Base-by-base conservation (phyloP, 2,329 filamentous ascomycete genomes). In the Orbilia javanica region DNA sequence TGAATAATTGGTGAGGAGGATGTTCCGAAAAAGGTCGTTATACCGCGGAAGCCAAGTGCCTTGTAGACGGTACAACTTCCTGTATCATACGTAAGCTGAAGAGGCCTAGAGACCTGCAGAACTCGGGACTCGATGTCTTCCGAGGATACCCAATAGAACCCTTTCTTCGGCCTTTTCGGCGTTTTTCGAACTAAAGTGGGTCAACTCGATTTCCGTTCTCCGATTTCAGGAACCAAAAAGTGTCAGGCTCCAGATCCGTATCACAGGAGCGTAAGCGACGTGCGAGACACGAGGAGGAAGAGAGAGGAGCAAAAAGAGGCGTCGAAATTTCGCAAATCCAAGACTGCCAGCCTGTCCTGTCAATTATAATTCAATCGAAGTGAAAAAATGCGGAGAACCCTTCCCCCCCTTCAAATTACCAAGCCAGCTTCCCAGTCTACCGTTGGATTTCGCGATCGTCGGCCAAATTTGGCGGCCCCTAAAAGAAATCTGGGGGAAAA, bases 221-320 rank as follows among this genome's bases (percentile, higher is more conserved):
- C 34, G 55, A 25, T 60, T 44, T 60, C 55, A 60, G 55, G 55
- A 42, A 60, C 55, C 55, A 60, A 60, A 55, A 55, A 34, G 31
- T 60, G 1, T 18, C 18, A 6, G 36, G 36, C 7, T n/a, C 42
- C 10, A 39, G 34, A 34, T 29, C 31, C 55, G 55, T 60, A 60
- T 42, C 55, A 60, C 55, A 42, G 34, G 55, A 60, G 42, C 55
- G 11, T 60, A 60, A 60, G 31, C 55, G 8, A 34, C 31, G 13
- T 60, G 55, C 55, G 5, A 7, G 27, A 60, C 55, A 60, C 34
- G 55, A 60, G 55, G 46, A 34, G 6, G 13, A 10, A 10, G 50
- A n/a, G 10, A n/a, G 27, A 57, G 34, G 15, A 5, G 18, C 5
- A 53, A 11, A 29, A 15, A 18, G n/a, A n/a, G 50, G 55, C 20